A percentile compares a stretch with the other conserved stretches of the same genome.
These are phyloP conservation scores for Triticum monococcum DNA, from an alignment of 176 grass and related monocot genomes.

Conservation along the genomic window DNA sequence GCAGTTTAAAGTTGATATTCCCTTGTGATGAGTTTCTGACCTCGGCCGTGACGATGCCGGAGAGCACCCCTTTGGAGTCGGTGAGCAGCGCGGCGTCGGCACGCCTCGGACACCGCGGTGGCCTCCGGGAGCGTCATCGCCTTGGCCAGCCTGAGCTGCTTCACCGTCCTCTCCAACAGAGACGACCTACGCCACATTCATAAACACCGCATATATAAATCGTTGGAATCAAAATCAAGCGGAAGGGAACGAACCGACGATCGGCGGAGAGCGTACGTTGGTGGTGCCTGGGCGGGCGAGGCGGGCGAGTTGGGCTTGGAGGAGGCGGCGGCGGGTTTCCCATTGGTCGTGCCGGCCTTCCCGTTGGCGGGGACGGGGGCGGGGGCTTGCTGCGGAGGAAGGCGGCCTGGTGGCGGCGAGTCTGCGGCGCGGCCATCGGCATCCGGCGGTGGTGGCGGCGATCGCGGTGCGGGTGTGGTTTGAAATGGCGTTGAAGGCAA, in stretches of 20 bases:
- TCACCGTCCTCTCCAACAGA: conserved; percentile 75
- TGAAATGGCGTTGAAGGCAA: conserved; percentile 35
- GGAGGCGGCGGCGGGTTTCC: neutral
- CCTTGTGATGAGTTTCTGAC: conserved; percentile 12
- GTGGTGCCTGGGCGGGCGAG: conserved; percentile 5
- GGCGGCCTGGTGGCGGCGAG: neutral
- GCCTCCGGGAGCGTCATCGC: conserved; percentile 69
- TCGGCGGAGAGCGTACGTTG: conserved; percentile 20
- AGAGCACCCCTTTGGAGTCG: conserved; percentile 64
- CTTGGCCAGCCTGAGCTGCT: conserved; percentile 63
- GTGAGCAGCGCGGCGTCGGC: conserved; percentile 79
- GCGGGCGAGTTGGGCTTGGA: conserved; percentile 45
- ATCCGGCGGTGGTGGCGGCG: neutral
- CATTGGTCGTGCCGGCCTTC: neutral
- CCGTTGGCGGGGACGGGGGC: neutral
- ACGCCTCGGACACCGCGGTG: conserved; percentile 61
- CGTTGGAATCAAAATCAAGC: neutral
- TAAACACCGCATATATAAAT: neutral
- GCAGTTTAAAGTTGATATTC: too few relatives aligned
- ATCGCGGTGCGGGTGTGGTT: neutral
- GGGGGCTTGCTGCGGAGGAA: neutral
- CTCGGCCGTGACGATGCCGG: conserved; percentile 73
- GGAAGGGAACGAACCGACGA: neutral
- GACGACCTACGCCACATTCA: conserved; percentile 6
- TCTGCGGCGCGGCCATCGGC: neutral